Conservation (phyloP, 1,284 basidiomycete species). For the Ceratobasidium sp. region DNA sequence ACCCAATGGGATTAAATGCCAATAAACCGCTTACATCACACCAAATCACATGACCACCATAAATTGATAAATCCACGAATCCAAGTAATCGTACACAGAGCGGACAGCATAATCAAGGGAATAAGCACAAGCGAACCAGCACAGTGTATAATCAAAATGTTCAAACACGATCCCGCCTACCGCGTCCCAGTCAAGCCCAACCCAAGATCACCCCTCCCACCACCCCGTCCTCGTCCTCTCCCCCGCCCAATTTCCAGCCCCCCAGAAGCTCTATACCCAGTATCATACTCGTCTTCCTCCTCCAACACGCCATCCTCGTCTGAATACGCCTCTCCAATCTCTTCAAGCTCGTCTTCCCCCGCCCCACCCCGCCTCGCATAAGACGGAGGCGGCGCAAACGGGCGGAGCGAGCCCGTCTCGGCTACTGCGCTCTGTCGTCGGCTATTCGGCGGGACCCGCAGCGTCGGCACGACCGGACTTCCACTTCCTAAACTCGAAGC, state of each 20-base stretch:
- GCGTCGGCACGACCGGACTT: conserved; percentile 56
- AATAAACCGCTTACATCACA: too few species aligned
- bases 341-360: conserved; percentile 60
- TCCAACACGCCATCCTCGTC: conserved; percentile 23
- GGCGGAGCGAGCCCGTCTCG: conserved; percentile 63
- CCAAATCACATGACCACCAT: too few species aligned
- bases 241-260: conserved; percentile 22
- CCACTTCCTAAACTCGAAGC: conserved; percentile 75
- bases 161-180: too few species aligned
- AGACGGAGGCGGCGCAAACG: conserved; percentile 9
- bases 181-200: conserved; percentile 24
- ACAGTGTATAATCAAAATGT: too few species aligned
- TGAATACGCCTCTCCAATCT: conserved; percentile 41
- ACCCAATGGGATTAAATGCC: too few species aligned
- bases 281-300: conserved; percentile 21
- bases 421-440: conserved; percentile 62
- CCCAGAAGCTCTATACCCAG: background rate
- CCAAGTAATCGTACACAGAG: too few species aligned
- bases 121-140: too few species aligned
- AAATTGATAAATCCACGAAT: too few species aligned
- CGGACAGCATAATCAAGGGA: too few species aligned
- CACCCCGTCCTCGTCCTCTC: background rate
- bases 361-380: conserved; percentile 51
- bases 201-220: background rate
- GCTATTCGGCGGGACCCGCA: conserved; percentile 30